Evolutionary conservation across 2,329 filamentous ascomycete species (phyloP).

Genomic region (Mycosphaerelloides madeirae): DNA sequence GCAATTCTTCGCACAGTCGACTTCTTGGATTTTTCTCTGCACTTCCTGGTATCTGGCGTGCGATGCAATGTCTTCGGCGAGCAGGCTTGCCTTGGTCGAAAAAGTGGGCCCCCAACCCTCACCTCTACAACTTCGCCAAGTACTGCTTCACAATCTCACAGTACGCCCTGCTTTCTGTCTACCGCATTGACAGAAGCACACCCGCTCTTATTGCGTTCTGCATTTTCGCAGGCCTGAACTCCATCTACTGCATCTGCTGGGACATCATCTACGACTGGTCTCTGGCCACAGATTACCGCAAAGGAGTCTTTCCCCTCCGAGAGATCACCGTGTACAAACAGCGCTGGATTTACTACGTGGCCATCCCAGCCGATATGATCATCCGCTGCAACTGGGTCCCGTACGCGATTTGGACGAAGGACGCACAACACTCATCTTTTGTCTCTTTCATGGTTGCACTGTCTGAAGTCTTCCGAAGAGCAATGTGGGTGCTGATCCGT

Average conservation of each 20-base stretch:
- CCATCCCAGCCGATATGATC: constrained; percentile 78
- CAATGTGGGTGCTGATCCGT: constrained; percentile 86
- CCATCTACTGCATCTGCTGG: constrained; percentile 82
- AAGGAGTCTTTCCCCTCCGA: constrained; percentile 55
- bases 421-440: constrained; percentile 76
- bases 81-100: constrained; percentile 76
- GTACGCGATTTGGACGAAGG: constrained; percentile 75
- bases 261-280: constrained; percentile 91
- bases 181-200: constrained; percentile 61
- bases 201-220: constrained; percentile 69
- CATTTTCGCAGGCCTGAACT: constrained; percentile 73
- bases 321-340: constrained; percentile 67
- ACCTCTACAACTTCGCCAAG: constrained; percentile 88
- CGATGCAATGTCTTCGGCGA: constrained; percentile 83
- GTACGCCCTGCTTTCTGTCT: constrained; percentile 74
- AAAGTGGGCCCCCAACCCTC: constrained; percentile 63
- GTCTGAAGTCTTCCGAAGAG: constrained; percentile 75
- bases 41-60: constrained; percentile 83
- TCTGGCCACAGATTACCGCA: constrained; percentile 66
- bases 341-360: constrained; percentile 77
- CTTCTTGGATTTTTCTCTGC: constrained; percentile 79
- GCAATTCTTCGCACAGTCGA: constrained; percentile 81
- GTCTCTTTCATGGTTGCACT: constrained; percentile 75
- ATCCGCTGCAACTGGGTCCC: constrained; percentile 93
- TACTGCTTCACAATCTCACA: constrained; percentile 80